phyloP scores from a whole-genome alignment of 2,329 filamentous ascomycete species.

The Cladorrhinum sp. region DNA sequence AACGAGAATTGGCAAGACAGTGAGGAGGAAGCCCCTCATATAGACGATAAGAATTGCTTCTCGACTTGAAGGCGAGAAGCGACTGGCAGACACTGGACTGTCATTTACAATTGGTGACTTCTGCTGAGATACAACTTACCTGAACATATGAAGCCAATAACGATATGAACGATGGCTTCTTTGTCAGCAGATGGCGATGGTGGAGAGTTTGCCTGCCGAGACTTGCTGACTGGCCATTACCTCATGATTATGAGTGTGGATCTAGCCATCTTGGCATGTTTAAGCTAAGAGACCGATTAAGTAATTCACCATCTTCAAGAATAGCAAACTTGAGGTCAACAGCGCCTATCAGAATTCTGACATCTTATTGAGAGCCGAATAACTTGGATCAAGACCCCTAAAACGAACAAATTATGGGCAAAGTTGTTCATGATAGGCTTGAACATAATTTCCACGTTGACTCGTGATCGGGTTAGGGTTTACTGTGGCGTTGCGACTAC shows the following conservation, averaged over 20 bases:
- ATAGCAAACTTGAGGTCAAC: too few species aligned
- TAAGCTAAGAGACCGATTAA: too few species aligned
- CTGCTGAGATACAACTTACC: conserved; percentile 3
- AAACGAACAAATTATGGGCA: too few species aligned
- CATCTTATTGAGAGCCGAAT: too few species aligned
- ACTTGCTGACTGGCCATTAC: conserved; percentile 24
- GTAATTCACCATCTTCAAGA: too few species aligned
- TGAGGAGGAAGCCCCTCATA: conserved; percentile 32
- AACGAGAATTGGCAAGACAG: conserved; percentile 28
- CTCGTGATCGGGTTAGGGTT: too few species aligned
- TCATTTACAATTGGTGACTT: not conserved
- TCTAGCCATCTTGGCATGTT: not conserved
- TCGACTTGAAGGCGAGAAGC: not conserved
- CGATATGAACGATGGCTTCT: not conserved
- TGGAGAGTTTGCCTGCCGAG: conserved; percentile 3
- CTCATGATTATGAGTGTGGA: conserved; percentile 12
- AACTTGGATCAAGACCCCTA: too few species aligned
- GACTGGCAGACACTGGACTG: not conserved
- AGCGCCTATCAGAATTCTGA: not conserved
- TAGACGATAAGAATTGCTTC: conserved; percentile 22
- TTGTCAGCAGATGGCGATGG: not conserved
- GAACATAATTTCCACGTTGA: too few species aligned
- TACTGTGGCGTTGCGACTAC: too few species aligned
- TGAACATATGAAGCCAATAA: not conserved
- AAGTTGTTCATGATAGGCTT: too few species aligned